Evolutionary conservation across 1,139 yeast genomes (phyloP).

Genomic region (Debaryomyces fabryi): DNA sequence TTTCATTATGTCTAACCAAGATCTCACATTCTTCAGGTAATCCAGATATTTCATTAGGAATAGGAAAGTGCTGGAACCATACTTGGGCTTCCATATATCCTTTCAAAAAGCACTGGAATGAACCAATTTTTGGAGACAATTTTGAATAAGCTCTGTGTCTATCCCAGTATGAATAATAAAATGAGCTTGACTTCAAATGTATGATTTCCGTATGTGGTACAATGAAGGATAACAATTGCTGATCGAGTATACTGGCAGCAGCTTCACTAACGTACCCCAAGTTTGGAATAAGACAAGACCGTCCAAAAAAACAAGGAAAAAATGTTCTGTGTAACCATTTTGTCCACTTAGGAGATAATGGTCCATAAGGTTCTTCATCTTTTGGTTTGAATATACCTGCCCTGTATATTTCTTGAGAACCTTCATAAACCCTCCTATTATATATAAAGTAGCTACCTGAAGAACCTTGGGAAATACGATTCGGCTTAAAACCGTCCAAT

Average conservation of each 20-base stretch:
- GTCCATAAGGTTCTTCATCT: conserved; percentile 83
- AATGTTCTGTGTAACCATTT: conserved; percentile 78
- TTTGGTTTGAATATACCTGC: conserved; percentile 77
- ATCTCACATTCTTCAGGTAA: conserved; percentile 27
- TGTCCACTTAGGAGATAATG: conserved; percentile 77
- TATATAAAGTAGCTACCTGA: conserved; percentile 72
- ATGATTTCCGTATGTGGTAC: conserved; percentile 71
- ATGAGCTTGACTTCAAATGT: conserved; percentile 52
- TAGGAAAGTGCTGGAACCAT: conserved; percentile 58
- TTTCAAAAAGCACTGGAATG: conserved; percentile 64
- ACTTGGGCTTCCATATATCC: conserved; percentile 65
- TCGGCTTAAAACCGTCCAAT: conserved; percentile 36
- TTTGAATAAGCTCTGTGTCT: conserved; percentile 26
- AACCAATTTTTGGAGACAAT: conserved; percentile 59
- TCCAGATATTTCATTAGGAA: conserved; percentile 41
- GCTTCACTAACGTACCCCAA: conserved; percentile 74
- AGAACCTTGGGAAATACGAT: conserved; percentile 64
- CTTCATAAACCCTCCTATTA: conserved; percentile 21
- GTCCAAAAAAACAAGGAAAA: conserved; percentile 77
- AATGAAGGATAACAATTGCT: conserved; percentile 57
- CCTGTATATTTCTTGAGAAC: conserved; percentile 14
- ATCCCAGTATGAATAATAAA: conserved; percentile 59
- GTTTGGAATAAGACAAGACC: conserved; percentile 73
- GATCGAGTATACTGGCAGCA: conserved; percentile 68
- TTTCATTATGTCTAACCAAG: conserved; percentile 19